phyloP scores from a whole-genome alignment of 495 filamentous ascomycete genomes.

The Penicillium alfredii region DNA sequence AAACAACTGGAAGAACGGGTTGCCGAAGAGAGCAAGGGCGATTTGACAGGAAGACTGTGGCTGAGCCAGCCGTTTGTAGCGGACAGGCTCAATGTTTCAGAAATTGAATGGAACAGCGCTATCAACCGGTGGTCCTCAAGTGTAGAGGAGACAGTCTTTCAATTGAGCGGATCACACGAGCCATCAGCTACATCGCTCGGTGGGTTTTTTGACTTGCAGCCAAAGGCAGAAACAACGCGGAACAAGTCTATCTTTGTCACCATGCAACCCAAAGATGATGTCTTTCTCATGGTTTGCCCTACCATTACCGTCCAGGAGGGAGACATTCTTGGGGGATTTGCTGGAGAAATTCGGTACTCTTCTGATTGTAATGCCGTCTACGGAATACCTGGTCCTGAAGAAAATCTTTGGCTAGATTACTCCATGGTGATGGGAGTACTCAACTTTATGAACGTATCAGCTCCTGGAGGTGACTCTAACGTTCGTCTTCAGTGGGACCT shows the following conservation, averaged over 20 bases:
- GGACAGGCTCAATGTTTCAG: slow-evolving; percentile 1
- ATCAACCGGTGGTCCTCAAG: background rate
- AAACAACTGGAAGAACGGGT: background rate
- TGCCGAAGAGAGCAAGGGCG: slow-evolving; percentile 1
- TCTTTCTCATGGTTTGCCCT: background rate
- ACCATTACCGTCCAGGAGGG: slow-evolving; percentile 3
- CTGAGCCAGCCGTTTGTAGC: background rate
- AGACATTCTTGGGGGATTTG: slow-evolving; percentile 1
- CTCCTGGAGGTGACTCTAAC: slow-evolving; percentile 1
- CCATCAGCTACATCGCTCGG: slow-evolving; percentile 1
- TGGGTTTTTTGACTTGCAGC: slow-evolving; percentile 3
- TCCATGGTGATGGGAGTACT: slow-evolving; percentile 1
- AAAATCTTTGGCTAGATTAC: slow-evolving; percentile 3
- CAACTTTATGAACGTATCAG: slow-evolving; percentile 2
- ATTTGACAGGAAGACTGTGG: slow-evolving; percentile 1
- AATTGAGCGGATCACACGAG: slow-evolving; percentile 1
- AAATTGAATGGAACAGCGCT: slow-evolving; percentile 1
- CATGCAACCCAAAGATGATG: slow-evolving; percentile 1
- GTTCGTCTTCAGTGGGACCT: slow-evolving; percentile 2
- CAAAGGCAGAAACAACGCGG: background rate
- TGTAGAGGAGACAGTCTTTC: background rate
- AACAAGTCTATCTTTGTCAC: slow-evolving; percentile 6
- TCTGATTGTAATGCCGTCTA: background rate
- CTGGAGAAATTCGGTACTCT: slow-evolving; percentile 1
- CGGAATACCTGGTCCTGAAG: slow-evolving; percentile 3